These are phyloP conservation scores for Kwoniella europaea DNA, from an alignment of 768 basidiomycete genomes.

Conservation along the genomic window DNA sequence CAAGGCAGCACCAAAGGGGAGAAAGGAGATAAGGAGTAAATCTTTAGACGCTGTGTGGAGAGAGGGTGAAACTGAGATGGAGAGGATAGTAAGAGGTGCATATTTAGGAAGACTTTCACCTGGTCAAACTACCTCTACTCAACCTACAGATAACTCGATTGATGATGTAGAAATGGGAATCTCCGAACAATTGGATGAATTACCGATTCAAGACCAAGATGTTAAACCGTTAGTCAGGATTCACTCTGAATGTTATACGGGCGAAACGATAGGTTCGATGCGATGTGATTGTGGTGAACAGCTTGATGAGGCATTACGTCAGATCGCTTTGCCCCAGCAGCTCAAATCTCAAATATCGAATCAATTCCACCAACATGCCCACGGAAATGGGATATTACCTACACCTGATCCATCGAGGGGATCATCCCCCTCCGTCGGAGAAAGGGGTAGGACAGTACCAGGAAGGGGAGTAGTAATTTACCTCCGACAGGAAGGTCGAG, in stretches of 20 bases:
- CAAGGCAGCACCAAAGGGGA: slow-evolving; percentile 41
- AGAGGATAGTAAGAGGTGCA: slow-evolving; percentile 89
- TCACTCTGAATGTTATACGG: slow-evolving; percentile 98
- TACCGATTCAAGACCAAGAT: slow-evolving; percentile 30
- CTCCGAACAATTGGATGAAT: not conserved
- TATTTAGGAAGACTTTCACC: slow-evolving; percentile 73
- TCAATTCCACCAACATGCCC: slow-evolving; percentile 22
- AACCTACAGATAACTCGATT: not conserved
- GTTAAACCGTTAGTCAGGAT: slow-evolving; percentile 87
- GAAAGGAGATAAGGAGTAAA: slow-evolving; percentile 75
- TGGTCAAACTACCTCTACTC: slow-evolving; percentile 36
- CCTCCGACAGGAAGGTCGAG: slow-evolving; percentile 94
- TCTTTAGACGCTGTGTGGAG: slow-evolving; percentile 84
- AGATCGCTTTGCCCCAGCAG: slow-evolving; percentile 45
- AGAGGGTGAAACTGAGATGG: slow-evolving; percentile 85
- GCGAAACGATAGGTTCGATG: slow-evolving; percentile 97
- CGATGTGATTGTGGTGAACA: slow-evolving; percentile 99
- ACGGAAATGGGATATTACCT: not conserved
- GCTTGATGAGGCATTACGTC: slow-evolving; percentile 92
- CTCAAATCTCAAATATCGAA: slow-evolving; percentile 6
- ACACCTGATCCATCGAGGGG: slow-evolving; percentile 63
- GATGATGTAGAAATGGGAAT: slow-evolving; percentile 43
- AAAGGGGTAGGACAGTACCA: slow-evolving; percentile 63
- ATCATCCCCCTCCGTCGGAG: slow-evolving; percentile 65
- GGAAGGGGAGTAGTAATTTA: slow-evolving; percentile 93